phyloP scores from a whole-genome alignment of 73 alveolate species.

The Paramecium octaurelia region DNA sequence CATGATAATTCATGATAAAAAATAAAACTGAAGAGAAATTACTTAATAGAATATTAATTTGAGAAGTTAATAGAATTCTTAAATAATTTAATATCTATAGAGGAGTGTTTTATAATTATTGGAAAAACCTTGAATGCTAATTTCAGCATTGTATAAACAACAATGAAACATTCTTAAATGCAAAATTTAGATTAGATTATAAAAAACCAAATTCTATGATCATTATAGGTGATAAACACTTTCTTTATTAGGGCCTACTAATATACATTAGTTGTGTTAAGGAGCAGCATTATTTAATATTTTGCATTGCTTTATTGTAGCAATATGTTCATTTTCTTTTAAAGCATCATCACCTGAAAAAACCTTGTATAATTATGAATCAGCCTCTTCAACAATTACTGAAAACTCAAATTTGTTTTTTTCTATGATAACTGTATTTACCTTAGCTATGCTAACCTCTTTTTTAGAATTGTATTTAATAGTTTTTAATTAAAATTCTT shows the following conservation, averaged over 20 bases:
- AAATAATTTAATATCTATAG: no score
- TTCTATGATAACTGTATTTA: neutral
- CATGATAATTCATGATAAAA: no score
- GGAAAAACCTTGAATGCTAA: no score
- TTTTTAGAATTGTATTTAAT: neutral
- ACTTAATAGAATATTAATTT: no score
- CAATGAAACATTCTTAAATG: no score
- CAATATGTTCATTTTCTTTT: neutral
- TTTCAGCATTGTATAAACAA: no score
- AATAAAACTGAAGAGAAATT: no score
- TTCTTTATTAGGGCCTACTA: neutral
- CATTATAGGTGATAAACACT: neutral
- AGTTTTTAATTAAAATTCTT: neutral
- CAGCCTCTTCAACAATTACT: neutral
- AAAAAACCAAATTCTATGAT: neutral
- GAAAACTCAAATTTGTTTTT: neutral
- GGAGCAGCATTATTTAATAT: neutral
- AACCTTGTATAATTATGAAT: neutral
- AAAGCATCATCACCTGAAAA: neutral
- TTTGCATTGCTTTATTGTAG: neutral
- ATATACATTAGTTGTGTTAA: neutral
- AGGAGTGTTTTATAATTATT: no score
- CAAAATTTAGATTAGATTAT: neutral
- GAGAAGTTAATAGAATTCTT: no score
- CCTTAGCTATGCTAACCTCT: neutral